Percentiles rank a stretch among this genome's conserved stretches.
These are phyloP conservation scores for Aspergillus chevalieri DNA, from an alignment of 2,329 filamentous ascomycete genomes.

Conservation along the genomic window DNA sequence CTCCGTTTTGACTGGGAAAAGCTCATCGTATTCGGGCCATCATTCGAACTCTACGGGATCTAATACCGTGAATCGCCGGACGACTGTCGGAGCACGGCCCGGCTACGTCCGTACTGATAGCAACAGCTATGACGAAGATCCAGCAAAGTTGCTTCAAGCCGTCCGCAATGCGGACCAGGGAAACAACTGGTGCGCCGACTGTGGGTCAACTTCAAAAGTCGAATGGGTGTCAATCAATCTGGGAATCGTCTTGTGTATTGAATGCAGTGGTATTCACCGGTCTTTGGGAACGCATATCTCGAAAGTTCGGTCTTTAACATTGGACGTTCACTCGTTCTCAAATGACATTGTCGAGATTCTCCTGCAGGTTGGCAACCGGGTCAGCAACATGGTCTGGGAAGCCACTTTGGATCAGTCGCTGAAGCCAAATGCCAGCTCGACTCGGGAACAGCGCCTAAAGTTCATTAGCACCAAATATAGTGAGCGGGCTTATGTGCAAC, in stretches of 20 bases:
- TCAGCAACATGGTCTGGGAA: slow-evolving; percentile 97
- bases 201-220: slow-evolving; percentile 82
- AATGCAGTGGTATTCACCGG: slow-evolving; percentile 95
- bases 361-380: slow-evolving; percentile 82
- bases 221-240: slow-evolving; percentile 99
- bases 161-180: slow-evolving; percentile 86
- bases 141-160: slow-evolving; percentile 77
- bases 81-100: slow-evolving; percentile 84
- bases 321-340: slow-evolving; percentile 94
- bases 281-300: slow-evolving; percentile 96
- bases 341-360: slow-evolving; percentile 94
- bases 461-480: slow-evolving; percentile 97
- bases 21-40: slow-evolving; percentile 56
- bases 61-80: slow-evolving; percentile 69
- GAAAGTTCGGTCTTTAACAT: slow-evolving; percentile 88
- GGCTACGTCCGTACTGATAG: slow-evolving; percentile 62
- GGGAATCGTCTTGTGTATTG: slow-evolving; percentile 91
- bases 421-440: slow-evolving; percentile 72
- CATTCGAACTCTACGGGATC: slow-evolving; percentile 41
- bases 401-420: slow-evolving; percentile 65
- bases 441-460: slow-evolving; percentile 80
- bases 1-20: slow-evolving; percentile 88
- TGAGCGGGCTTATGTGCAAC: slow-evolving; percentile 73
- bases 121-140: slow-evolving; percentile 71
- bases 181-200: slow-evolving; percentile 92